A percentile compares a stretch with the other conserved stretches of the same genome.
Evolutionary conservation across 2,329 filamentous ascomycete genomes (phyloP).

Genomic region (Nemania sp.): DNA sequence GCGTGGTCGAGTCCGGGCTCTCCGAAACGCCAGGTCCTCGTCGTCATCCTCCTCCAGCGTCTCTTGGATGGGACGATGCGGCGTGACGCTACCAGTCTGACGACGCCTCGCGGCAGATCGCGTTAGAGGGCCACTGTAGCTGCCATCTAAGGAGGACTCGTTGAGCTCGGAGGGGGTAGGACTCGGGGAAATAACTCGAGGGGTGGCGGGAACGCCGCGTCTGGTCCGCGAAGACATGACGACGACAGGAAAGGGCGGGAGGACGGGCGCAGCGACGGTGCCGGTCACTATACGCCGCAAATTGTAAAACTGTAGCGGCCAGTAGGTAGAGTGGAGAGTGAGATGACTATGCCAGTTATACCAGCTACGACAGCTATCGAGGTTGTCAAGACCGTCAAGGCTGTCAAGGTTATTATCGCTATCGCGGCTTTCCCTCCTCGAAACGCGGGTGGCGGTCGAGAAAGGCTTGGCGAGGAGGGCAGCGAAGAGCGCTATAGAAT

Average conservation of each 20-base stretch:
- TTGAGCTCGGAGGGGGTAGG: constrained; percentile 70
- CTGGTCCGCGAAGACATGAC: constrained; percentile 58
- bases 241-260: constrained; percentile 63
- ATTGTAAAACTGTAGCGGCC: constrained; percentile 53
- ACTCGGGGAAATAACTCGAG: constrained; percentile 87
- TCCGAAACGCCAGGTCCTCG: constrained; percentile 58
- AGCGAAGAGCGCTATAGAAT: constrained; percentile 54
- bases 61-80: constrained; percentile 64
- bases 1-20: constrained; percentile 72
- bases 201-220: constrained; percentile 71
- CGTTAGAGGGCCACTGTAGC: constrained; percentile 73
- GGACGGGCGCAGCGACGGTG: constrained; percentile 57
- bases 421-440: constrained; percentile 53
- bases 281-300: constrained; percentile 59
- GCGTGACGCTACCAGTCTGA: constrained; percentile 50
- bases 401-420: background rate
- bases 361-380: background rate
- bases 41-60: constrained; percentile 57
- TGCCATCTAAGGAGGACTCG: constrained; percentile 56
- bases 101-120: constrained; percentile 71
- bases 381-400: constrained; percentile 43
- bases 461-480: constrained; percentile 42
- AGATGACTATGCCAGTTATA: constrained; percentile 42
- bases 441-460: constrained; percentile 42
- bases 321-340: constrained; percentile 47